Conservation (phyloP, 2,329 filamentous ascomycete species). For the Calonectria multiphialidica region DNA sequence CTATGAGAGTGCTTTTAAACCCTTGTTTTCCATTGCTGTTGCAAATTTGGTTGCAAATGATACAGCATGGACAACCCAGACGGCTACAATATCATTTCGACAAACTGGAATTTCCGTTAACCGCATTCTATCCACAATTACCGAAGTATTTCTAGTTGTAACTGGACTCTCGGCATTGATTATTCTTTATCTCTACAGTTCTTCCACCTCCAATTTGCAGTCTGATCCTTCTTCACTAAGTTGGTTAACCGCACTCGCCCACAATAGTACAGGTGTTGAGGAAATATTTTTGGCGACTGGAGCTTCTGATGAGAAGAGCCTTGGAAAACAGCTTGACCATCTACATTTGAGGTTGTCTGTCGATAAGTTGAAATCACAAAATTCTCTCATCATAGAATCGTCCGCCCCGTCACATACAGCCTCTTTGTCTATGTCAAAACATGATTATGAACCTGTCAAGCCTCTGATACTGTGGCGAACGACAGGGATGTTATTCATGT, state of each 20-base stretch:
- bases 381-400: not conserved
- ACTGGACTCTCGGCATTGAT: not conserved
- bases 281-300: not conserved
- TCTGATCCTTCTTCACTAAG: not conserved
- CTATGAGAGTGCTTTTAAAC: not conserved
- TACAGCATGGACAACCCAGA: not conserved
- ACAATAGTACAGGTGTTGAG: not conserved
- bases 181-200: not conserved
- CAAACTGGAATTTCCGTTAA: not conserved
- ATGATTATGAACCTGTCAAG: not conserved
- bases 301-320: not conserved
- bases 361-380: not conserved
- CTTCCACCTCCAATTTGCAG: not conserved
- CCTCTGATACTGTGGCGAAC: not conserved
- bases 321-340: not conserved
- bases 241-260: not conserved
- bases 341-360: not conserved
- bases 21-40: not conserved
- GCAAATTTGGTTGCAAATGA: not conserved
- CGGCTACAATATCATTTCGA: not conserved
- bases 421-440: not conserved
- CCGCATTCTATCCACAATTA: not conserved
- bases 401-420: not conserved
- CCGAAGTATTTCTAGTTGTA: not conserved
- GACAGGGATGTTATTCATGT: not conserved